Evolutionary conservation across 768 basidiomycete species (phyloP).

Genomic region (Boletus vermiculosoides): DNA sequence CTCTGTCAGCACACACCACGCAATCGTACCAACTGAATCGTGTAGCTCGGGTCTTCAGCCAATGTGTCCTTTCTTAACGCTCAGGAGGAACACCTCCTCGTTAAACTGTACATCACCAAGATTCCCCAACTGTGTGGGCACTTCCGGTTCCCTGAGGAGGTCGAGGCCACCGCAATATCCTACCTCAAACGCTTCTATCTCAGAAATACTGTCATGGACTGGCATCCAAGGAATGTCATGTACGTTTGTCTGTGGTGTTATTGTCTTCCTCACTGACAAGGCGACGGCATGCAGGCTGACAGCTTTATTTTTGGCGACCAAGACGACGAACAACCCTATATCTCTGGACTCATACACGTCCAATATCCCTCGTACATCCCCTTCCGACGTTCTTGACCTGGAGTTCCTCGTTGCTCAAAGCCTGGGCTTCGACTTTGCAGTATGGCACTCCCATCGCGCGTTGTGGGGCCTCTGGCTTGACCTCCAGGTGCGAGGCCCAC

Average conservation of each 20-base stretch:
- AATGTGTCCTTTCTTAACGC: slow-evolving; percentile 69
- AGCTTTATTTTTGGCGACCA: slow-evolving; percentile 90
- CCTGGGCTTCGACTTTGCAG: slow-evolving; percentile 89
- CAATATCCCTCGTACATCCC: slow-evolving; percentile 76
- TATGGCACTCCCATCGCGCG: slow-evolving; percentile 88
- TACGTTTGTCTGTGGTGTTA: slow-evolving; percentile 38
- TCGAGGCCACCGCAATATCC: slow-evolving; percentile 87
- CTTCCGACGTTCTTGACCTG: slow-evolving; percentile 85
- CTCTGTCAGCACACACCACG: slow-evolving; percentile 9
- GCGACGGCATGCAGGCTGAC: slow-evolving; percentile 66
- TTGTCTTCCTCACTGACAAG: neutral
- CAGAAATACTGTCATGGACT: slow-evolving; percentile 98
- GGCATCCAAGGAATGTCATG: slow-evolving; percentile 99
- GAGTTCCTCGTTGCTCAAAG: slow-evolving; percentile 97
- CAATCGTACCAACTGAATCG: slow-evolving; percentile 2
- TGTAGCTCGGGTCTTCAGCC: slow-evolving; percentile 70
- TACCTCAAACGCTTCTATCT: slow-evolving; percentile 98
- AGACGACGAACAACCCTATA: slow-evolving; percentile 95
- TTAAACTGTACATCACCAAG: slow-evolving; percentile 86
- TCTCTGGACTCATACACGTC: slow-evolving; percentile 81
- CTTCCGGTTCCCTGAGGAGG: slow-evolving; percentile 88
- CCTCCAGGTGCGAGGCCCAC: slow-evolving; percentile 59
- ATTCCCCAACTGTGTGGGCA: slow-evolving; percentile 80
- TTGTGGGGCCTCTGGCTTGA: slow-evolving; percentile 89
- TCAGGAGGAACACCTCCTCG: slow-evolving; percentile 83